Percentiles rank a stretch among this genome's conserved stretches.
These are phyloP conservation scores for Globisporangium mamillatum DNA, from an alignment of 352 stramenopile species.

Conservation along the genomic window DNA sequence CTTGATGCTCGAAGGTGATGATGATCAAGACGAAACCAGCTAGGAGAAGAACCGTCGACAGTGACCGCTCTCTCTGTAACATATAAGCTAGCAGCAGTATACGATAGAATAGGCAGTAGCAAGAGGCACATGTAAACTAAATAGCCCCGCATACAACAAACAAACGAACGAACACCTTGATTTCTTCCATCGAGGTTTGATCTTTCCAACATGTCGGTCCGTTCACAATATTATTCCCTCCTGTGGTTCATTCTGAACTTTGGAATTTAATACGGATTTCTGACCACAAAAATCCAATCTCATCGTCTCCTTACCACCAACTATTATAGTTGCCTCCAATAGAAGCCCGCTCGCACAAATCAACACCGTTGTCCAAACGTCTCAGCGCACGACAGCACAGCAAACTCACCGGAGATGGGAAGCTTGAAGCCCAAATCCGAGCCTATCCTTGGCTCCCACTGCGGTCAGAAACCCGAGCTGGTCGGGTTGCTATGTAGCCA, in stretches of 20 bases:
- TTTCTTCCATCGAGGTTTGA: no score
- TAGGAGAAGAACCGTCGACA: neutral
- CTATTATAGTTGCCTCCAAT: no score
- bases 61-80: neutral
- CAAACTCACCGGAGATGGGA: neutral
- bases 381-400: neutral
- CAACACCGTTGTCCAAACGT: neutral
- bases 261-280: no score
- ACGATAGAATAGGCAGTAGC: neutral
- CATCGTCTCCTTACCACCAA: no score
- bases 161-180: no score
- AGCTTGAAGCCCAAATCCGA: neutral
- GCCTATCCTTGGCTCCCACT: slow-evolving; percentile 2
- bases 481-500: no score
- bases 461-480: no score
- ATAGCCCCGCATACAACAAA: neutral
- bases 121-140: slow-evolving; percentile 6
- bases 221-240: no score
- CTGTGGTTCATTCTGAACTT: no score
- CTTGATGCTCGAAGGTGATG: slow-evolving; percentile 3
- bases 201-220: neutral
- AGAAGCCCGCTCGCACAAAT: neutral
- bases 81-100: neutral
- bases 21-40: neutral
- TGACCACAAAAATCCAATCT: no score